Percentiles rank a stretch among this genome's conserved stretches.
These are phyloP conservation scores for Berberis thunbergii DNA, from an alignment of 164 flowering plant species.

Conservation along the genomic window DNA sequence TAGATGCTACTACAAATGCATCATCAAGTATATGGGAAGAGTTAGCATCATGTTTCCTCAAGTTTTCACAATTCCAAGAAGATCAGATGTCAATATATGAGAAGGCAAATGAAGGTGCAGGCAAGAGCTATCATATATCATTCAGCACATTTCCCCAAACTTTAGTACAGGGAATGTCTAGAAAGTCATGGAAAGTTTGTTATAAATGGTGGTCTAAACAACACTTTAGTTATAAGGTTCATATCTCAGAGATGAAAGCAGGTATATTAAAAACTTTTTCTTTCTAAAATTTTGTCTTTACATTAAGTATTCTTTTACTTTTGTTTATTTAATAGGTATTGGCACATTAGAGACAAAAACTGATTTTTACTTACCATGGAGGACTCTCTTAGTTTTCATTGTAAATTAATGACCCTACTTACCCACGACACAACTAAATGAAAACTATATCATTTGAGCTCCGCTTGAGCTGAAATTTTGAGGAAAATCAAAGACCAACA, in stretches of 20 bases:
- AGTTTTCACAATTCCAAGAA: slow-evolving; percentile 36
- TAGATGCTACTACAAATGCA: slow-evolving; percentile 53
- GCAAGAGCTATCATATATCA: slow-evolving; percentile 7
- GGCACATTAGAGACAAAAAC: too few relatives aligned
- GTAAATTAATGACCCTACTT: too few relatives aligned
- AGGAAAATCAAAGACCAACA: too few relatives aligned
- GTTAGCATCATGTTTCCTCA: slow-evolving; percentile 54
- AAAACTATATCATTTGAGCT: too few relatives aligned
- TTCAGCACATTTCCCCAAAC: slow-evolving; percentile 20
- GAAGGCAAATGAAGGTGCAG: slow-evolving; percentile 18
- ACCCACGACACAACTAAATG: too few relatives aligned
- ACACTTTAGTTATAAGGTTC: slow-evolving; percentile 43
- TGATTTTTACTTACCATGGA: too few relatives aligned
- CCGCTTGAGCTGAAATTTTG: too few relatives aligned
- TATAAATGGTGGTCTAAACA: slow-evolving; percentile 70
- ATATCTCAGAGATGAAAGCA: slow-evolving; percentile 35
- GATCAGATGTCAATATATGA: slow-evolving; percentile 43
- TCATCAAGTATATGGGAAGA: slow-evolving; percentile 43
- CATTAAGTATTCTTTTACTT: too few relatives aligned
- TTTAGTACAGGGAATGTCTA: slow-evolving; percentile 27
- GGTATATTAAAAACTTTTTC: slow-evolving; percentile 24
- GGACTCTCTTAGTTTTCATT: too few relatives aligned
- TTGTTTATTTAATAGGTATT: too few relatives aligned
- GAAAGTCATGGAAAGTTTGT: slow-evolving; percentile 51
- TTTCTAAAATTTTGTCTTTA: too few relatives aligned